phyloP scores from a whole-genome alignment of 2,329 filamentous ascomycete genomes.

The Aureobasidium leucospermi region DNA sequence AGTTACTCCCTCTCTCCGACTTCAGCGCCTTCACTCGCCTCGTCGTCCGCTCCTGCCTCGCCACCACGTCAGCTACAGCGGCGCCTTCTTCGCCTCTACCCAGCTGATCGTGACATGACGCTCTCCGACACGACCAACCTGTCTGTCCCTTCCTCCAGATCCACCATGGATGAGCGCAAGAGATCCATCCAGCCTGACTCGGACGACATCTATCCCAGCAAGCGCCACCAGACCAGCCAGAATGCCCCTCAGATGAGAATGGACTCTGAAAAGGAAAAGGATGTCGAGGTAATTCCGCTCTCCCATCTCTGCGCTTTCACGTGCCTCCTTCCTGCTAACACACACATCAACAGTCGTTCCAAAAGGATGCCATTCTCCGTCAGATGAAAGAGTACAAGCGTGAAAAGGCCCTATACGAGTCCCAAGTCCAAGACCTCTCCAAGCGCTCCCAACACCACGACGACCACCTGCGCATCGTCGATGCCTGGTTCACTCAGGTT shows the following conservation, averaged over 20 bases:
- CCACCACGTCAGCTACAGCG: conserved; percentile 4
- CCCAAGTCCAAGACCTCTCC: conserved; percentile 70
- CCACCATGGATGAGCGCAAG: conserved; percentile 99
- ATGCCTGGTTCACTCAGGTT: conserved; percentile 93
- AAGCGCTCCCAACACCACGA: conserved; percentile 77
- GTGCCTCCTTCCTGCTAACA: conserved; percentile 10
- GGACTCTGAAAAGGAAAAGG: conserved; percentile 59
- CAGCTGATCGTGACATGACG: conserved; percentile 56
- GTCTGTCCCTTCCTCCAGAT: conserved; percentile 72
- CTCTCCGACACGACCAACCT: conserved; percentile 68
- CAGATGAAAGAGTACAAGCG: conserved; percentile 98
- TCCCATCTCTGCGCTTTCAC: conserved; percentile 16
- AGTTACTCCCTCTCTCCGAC: neutral
- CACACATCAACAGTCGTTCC: conserved; percentile 57
- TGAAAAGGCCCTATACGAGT: conserved; percentile 74
- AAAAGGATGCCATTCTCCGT: conserved; percentile 93
- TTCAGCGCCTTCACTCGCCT: neutral
- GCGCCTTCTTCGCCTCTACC: neutral
- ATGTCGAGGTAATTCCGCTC: conserved; percentile 59
- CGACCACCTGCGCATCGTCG: conserved; percentile 82
- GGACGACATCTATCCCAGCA: conserved; percentile 79
- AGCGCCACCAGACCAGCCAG: conserved; percentile 70
- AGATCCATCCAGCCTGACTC: conserved; percentile 73
- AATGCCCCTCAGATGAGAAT: conserved; percentile 66
- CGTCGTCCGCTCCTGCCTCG: neutral